Base-by-base conservation (phyloP, 805 yeast species). In the Saccharomyces kudriavzevii region DNA sequence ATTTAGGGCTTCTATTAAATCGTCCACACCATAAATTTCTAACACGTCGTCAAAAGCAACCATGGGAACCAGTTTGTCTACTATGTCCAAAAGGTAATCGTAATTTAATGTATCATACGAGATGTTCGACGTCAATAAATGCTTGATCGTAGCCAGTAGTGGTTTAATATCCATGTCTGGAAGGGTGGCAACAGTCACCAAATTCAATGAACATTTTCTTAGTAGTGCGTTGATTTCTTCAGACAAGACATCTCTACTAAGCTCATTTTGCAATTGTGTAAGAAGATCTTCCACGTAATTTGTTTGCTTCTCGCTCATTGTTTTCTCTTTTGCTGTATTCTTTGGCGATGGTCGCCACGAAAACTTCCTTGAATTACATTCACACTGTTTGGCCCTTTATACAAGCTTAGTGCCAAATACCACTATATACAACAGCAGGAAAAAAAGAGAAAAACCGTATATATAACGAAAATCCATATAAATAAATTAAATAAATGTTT, bases 31-130 rank as follows among this genome's bases (percentile, higher is more conserved):
- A 48, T 58, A 67, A 1, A 59, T 51, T 25, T 52, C 52, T 24
- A 65, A 45, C 1, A 66, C 58, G 30, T 58, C 61, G 25, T 67
- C 68, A 47, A 65, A 67, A 1, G 62, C 49, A 27, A 57, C 50
- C 11, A 65, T n/a, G 0, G 53, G 47, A 1, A 66, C 45, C 1
- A 66, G 26, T 25, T 51, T 56, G 35, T 58, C 59, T 30, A 66
- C 45, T 2, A 67, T 40, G 31, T 62, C 61, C 9, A 64, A 46
- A 5, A 65, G 20, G 3, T 53, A n/a, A 10, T 56, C 59, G 49
- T 58, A 65, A 54, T 68, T 64, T 5, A 68, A 45, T 20, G 40
- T 45, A 2, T 50, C 26, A 6, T 47, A 51, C 1, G 51, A 22
- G 2, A 35, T 43, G 28, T 50, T 48, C 5, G 48, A 48, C 25